Evolutionary conservation across 2,329 filamentous ascomycete genomes (phyloP).

Genomic region (Cercospora zeae-maydis): DNA sequence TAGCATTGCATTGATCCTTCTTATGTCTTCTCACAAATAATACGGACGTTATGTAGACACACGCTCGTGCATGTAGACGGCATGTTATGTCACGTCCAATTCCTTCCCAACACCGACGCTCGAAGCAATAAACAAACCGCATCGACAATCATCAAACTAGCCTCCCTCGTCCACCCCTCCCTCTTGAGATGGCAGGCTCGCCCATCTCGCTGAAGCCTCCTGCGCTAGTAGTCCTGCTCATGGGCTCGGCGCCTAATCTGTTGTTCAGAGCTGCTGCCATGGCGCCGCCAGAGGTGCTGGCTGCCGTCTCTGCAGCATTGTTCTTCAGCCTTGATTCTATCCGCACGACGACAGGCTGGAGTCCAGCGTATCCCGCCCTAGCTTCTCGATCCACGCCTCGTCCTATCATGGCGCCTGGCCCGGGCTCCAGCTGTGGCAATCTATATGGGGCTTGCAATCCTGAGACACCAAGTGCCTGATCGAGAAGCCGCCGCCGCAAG

Average conservation of each 20-base stretch:
- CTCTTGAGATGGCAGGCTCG: conserved; percentile 20
- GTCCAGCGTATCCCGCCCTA: conserved; percentile 35
- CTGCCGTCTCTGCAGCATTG: conserved; percentile 7
- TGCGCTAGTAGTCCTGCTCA: conserved; percentile 31
- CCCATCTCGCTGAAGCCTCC: conserved; percentile 29
- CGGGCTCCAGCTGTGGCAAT: conserved; percentile 36
- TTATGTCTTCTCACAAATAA: background rate
- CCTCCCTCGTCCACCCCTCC: conserved; percentile 20
- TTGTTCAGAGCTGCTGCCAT: conserved; percentile 30
- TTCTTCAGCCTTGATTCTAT: conserved; percentile 21
- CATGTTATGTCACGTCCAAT: background rate
- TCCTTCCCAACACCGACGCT: conserved; percentile 5
- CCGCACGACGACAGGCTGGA: conserved; percentile 23
- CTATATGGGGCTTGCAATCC: conserved; percentile 35
- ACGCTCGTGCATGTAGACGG: background rate
- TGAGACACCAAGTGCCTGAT: conserved; percentile 34
- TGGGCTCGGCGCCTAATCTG: conserved; percentile 30
- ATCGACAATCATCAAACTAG: background rate
- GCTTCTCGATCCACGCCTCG: conserved; percentile 35
- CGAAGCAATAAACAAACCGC: background rate
- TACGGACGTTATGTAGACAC: background rate
- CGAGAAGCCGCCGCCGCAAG: conserved; percentile 33
- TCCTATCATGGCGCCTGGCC: conserved; percentile 35
- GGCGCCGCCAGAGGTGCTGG: conserved; percentile 21
- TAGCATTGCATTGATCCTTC: background rate